These are phyloP conservation scores for Parastagonospora nodorum DNA, from an alignment of 2,329 filamentous ascomycete species.

Conservation along the genomic window DNA sequence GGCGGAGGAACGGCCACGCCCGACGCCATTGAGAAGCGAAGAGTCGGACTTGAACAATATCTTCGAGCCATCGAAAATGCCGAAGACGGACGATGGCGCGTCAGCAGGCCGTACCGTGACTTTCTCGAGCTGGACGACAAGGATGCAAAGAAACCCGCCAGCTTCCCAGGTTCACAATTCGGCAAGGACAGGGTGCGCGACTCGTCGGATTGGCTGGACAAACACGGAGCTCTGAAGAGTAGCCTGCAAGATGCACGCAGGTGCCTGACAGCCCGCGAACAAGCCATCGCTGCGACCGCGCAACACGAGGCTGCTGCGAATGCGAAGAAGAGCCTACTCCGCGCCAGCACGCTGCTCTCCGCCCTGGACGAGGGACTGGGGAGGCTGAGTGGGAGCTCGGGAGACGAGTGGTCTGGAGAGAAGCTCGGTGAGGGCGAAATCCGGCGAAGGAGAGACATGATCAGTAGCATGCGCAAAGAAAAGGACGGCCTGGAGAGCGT, in stretches of 20 bases:
- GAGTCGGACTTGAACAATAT: slow-evolving; percentile 71
- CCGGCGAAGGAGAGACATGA: slow-evolving; percentile 70
- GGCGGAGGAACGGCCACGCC: slow-evolving; percentile 66
- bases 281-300: slow-evolving; percentile 60
- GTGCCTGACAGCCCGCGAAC: slow-evolving; percentile 71
- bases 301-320: slow-evolving; percentile 72
- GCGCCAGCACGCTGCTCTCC: slow-evolving; percentile 67
- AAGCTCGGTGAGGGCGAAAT: slow-evolving; percentile 75
- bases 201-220: slow-evolving; percentile 71
- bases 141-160: slow-evolving; percentile 21
- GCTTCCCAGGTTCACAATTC: slow-evolving; percentile 42
- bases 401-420: slow-evolving; percentile 50
- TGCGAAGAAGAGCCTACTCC: slow-evolving; percentile 75
- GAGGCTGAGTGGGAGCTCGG: slow-evolving; percentile 38
- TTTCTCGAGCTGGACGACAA: slow-evolving; percentile 67
- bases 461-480: slow-evolving; percentile 73
- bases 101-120: slow-evolving; percentile 71
- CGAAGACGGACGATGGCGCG: slow-evolving; percentile 77
- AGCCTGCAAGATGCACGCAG: slow-evolving; percentile 70
- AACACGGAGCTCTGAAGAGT: slow-evolving; percentile 74
- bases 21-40: slow-evolving; percentile 72
- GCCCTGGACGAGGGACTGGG: slow-evolving; percentile 69
- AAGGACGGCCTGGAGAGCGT: slow-evolving; percentile 76
- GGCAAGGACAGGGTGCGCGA: slow-evolving; percentile 52
- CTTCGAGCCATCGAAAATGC: slow-evolving; percentile 72